These are phyloP conservation scores for Nadsonia commutata DNA, from an alignment of 1,139 yeast species.

Conservation along the genomic window DNA sequence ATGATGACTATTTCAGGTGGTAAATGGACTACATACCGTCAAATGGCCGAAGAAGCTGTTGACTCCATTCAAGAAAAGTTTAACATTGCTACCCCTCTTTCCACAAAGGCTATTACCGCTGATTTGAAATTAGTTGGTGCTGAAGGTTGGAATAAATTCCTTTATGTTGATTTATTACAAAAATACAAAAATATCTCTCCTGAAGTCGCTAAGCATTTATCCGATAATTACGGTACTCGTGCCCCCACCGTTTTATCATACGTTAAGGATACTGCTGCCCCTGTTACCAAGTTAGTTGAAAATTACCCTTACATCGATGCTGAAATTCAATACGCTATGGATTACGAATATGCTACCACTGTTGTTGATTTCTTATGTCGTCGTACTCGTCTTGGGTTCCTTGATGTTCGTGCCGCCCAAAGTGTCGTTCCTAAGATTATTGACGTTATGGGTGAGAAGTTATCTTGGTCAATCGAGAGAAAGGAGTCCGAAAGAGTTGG, in stretches of 20 bases:
- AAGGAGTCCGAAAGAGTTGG: constrained; percentile 36
- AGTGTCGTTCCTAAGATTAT: constrained; percentile 75
- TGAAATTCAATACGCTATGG: constrained; percentile 69
- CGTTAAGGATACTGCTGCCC: constrained; percentile 12
- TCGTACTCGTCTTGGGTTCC: constrained; percentile 85
- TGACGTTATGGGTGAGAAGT: constrained; percentile 67
- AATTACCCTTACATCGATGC: constrained; percentile 81
- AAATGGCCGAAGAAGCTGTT: constrained; percentile 93
- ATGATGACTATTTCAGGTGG: constrained; percentile 90
- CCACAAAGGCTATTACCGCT: constrained; percentile 47
- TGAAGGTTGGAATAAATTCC: constrained; percentile 45
- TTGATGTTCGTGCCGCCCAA: constrained; percentile 76
- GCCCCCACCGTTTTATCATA: constrained; percentile 56
- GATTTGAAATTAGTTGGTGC: constrained; percentile 62
- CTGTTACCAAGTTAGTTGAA: constrained; percentile 19
- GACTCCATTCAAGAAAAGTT: constrained; percentile 50
- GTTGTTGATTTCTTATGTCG: constrained; percentile 86
- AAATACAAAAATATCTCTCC: constrained; percentile 53
- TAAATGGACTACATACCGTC: constrained; percentile 96
- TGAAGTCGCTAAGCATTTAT: constrained; percentile 66
- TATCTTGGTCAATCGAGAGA: constrained; percentile 54
- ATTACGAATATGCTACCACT: constrained; percentile 75
- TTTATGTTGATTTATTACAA: constrained; percentile 70
- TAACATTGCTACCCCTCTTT: constrained; percentile 25
- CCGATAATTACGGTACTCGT: constrained; percentile 81